Evolutionary conservation across 805 yeast genomes (phyloP).

Genomic region (Ogataea polymorpha): DNA sequence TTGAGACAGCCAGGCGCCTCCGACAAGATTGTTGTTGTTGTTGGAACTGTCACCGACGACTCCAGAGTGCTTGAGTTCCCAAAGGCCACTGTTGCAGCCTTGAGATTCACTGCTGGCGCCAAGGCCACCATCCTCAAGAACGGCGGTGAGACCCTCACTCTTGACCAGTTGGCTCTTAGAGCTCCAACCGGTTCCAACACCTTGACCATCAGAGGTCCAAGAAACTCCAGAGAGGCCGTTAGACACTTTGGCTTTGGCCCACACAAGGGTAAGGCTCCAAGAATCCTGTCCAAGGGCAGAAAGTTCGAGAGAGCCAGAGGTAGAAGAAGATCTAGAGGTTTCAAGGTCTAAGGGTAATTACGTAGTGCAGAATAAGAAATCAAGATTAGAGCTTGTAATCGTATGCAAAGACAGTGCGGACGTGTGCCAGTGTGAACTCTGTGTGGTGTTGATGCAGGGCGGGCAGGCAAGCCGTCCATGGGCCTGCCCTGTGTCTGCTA

Average conservation of each 20-base stretch:
- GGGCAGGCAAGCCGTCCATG: too few relatives aligned
- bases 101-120: slow-evolving; percentile 99
- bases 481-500: too few relatives aligned
- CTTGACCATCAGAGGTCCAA: slow-evolving; percentile 96
- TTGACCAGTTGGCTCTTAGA: slow-evolving; percentile 98
- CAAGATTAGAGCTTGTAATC: background rate
- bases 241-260: slow-evolving; percentile 99
- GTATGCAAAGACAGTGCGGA: too few relatives aligned
- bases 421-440: too few relatives aligned
- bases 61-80: slow-evolving; percentile 91
- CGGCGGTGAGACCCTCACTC: slow-evolving; percentile 99
- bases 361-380: slow-evolving; percentile 6
- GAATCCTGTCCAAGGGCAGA: slow-evolving; percentile 96
- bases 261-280: slow-evolving; percentile 99
- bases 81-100: slow-evolving; percentile 97
- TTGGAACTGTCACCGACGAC: slow-evolving; percentile 99
- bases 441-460: too few relatives aligned
- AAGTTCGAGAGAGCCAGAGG: slow-evolving; percentile 99
- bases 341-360: slow-evolving; percentile 82
- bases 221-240: slow-evolving; percentile 98
- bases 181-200: slow-evolving; percentile 99
- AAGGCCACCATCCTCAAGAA: slow-evolving; percentile 95
- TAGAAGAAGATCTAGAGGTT: slow-evolving; percentile 98
- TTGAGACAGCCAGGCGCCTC: slow-evolving; percentile 79
- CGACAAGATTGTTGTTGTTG: slow-evolving; percentile 93